Conservation (phyloP, 1,284 basidiomycete species). For the Ceratobasidium sp. region DNA sequence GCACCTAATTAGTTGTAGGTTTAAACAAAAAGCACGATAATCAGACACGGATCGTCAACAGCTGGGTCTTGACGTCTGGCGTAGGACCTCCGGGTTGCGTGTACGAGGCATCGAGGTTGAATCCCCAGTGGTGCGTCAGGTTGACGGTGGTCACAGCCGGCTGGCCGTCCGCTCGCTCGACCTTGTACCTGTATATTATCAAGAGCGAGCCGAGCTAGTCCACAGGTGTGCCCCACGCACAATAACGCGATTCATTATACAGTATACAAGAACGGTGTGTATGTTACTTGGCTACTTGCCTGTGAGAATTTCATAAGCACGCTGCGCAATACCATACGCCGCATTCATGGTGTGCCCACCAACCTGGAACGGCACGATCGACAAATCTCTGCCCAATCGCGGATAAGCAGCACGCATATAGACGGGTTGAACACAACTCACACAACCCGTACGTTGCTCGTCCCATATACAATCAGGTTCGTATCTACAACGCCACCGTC, state of each 20-base stretch:
- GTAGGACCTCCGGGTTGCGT: conserved; percentile 57
- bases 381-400: neutral
- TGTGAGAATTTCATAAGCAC: neutral
- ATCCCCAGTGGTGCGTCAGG: conserved; percentile 83
- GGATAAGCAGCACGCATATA: neutral
- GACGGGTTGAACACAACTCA: neutral
- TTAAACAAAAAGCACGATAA: neutral
- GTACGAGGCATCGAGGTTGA: conserved; percentile 77
- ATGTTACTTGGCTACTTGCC: neutral
- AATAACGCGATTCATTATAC: too few relatives aligned
- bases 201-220: conserved; percentile 68
- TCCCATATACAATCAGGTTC: neutral
- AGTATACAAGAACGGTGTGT: too few relatives aligned
- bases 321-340: neutral
- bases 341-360: neutral
- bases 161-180: conserved; percentile 59
- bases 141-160: conserved; percentile 72
- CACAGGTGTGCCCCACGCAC: conserved; percentile 49
- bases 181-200: conserved; percentile 72
- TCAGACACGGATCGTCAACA: conserved; percentile 66
- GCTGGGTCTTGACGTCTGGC: conserved; percentile 66
- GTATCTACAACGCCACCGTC: neutral
- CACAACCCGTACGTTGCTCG: neutral
- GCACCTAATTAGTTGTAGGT: neutral
- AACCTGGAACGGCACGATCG: neutral